phyloP scores from a whole-genome alignment of 2,329 filamentous ascomycete genomes.

The Ophiostoma quercus region DNA sequence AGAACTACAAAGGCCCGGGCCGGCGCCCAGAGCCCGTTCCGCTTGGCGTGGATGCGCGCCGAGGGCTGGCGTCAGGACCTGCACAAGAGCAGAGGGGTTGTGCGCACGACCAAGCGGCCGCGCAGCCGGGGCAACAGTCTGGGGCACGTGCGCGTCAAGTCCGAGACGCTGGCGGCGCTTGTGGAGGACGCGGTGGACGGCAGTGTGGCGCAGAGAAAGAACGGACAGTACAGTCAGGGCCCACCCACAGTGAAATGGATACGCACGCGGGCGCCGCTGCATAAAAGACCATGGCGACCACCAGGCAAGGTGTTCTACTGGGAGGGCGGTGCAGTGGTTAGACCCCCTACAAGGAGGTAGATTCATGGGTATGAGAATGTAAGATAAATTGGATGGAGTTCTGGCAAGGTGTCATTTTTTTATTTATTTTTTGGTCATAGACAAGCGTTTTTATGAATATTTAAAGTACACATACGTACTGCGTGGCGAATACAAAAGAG shows the following conservation, averaged over 20 bases:
- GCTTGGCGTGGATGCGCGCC: slow-evolving; percentile 38
- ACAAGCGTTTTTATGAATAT: too few species aligned
- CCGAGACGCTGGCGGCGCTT: neutral
- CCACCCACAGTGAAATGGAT: neutral
- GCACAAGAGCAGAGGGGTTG: slow-evolving; percentile 32
- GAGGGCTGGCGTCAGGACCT: slow-evolving; percentile 38
- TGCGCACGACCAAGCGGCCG: slow-evolving; percentile 26
- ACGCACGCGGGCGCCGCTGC: slow-evolving; percentile 3
- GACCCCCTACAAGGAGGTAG: neutral
- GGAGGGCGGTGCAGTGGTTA: neutral
- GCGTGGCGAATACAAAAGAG: too few species aligned
- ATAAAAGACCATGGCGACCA: slow-evolving; percentile 15
- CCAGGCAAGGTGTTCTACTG: slow-evolving; percentile 19
- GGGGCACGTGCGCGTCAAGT: neutral
- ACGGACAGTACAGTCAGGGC: neutral
- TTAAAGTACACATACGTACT: too few species aligned
- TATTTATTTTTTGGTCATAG: too few species aligned
- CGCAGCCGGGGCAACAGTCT: neutral
- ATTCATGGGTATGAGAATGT: neutral
- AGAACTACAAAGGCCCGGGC: neutral
- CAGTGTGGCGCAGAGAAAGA: neutral
- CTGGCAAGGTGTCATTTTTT: too few species aligned
- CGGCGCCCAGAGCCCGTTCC: slow-evolving; percentile 26
- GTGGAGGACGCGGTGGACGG: neutral
- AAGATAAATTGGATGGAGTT: too few species aligned